Evolutionary conservation across 2,329 filamentous ascomycete genomes (phyloP).

Genomic region (Paraconiothyrium sp.): DNA sequence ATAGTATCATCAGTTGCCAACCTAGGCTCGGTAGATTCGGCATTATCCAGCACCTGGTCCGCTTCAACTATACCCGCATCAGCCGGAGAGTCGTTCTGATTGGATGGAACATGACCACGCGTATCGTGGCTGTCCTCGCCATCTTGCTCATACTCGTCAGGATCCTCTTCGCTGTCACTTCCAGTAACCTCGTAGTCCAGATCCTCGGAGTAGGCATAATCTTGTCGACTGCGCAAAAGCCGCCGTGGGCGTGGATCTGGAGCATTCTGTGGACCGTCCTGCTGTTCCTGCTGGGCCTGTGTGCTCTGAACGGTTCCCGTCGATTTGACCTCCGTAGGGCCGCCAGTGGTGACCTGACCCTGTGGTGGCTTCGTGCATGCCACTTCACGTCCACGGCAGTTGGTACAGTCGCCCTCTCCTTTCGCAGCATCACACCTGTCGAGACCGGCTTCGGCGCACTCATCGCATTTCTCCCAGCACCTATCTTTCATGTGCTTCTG

Average conservation of each 20-base stretch:
- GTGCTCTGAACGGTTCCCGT: neutral
- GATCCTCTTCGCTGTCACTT: neutral
- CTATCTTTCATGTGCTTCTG: neutral
- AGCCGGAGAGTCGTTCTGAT: neutral
- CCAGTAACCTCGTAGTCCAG: neutral
- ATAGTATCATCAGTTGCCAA: neutral
- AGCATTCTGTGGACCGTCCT: neutral
- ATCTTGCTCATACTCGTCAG: neutral
- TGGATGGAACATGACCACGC: neutral
- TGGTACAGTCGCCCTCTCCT: neutral
- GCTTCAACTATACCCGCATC: neutral
- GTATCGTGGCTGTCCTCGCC: neutral
- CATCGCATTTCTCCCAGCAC: slow-evolving; percentile 1
- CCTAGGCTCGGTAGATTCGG: neutral
- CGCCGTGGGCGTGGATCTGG: neutral
- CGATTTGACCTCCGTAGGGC: neutral
- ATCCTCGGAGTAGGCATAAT: neutral
- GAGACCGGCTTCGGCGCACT: neutral
- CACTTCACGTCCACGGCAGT: neutral
- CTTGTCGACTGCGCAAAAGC: neutral
- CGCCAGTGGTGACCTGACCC: neutral
- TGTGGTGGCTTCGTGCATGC: neutral
- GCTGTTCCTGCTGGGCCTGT: neutral
- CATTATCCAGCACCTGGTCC: neutral
- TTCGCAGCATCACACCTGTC: neutral